These are phyloP conservation scores for Lichtheimia corymbifera DNA, from an alignment of 371 early-diverging fungal genomes.

Conservation along the genomic window DNA sequence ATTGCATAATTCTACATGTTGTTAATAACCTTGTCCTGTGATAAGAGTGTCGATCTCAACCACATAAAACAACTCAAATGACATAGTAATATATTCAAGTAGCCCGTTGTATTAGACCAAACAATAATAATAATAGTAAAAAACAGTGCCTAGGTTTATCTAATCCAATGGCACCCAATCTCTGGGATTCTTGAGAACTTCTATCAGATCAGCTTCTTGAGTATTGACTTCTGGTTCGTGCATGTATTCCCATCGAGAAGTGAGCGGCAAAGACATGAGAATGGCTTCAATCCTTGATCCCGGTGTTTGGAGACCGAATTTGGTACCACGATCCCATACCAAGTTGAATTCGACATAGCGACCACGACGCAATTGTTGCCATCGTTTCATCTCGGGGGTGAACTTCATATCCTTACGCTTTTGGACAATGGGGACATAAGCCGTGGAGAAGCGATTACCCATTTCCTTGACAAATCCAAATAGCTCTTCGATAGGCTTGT, in stretches of 20 bases:
- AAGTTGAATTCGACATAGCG: conserved; percentile 91
- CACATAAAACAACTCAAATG: too few relatives aligned
- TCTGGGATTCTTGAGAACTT: conserved; percentile 77
- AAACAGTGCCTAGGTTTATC: not conserved
- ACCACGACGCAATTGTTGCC: conserved; percentile 88
- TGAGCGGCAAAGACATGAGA: conserved; percentile 82
- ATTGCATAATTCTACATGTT: too few relatives aligned
- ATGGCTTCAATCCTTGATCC: conserved; percentile 88
- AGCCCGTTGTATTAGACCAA: not conserved
- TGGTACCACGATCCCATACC: conserved; percentile 88
- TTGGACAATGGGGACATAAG: conserved; percentile 78
- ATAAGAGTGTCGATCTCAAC: too few relatives aligned
- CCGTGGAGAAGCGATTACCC: conserved; percentile 71
- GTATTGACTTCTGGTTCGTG: conserved; percentile 70
- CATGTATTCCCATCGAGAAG: conserved; percentile 90
- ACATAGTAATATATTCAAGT: too few relatives aligned
- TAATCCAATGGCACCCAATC: conserved; percentile 72
- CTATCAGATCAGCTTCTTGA: conserved; percentile 71
- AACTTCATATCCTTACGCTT: conserved; percentile 68
- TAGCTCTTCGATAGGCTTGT: conserved; percentile 63
- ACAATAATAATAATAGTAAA: not conserved
- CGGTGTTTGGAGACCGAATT: conserved; percentile 86
- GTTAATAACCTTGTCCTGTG: too few relatives aligned
- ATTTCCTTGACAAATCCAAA: conserved; percentile 72
- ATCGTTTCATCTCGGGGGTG: conserved; percentile 66